phyloP scores from a whole-genome alignment of 139 green algal species.

The Chlorella ohadii region DNA sequence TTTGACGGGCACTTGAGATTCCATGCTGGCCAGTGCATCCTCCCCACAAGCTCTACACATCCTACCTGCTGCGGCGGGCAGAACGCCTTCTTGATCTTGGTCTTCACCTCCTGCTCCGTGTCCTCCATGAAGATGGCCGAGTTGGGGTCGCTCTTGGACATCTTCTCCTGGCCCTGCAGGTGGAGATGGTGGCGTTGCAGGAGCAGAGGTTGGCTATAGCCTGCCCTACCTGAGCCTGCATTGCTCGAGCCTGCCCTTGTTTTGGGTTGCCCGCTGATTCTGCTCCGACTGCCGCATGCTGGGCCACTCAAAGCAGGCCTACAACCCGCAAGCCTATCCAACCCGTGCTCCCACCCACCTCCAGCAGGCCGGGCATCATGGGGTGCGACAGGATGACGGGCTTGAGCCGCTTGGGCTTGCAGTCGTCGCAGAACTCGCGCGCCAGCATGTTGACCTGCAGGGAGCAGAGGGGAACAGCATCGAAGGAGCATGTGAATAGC shows the following conservation, averaged over 20 bases:
- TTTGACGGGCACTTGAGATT: no score
- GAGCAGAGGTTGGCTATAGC: neutral
- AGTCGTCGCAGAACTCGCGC: slow-evolving; percentile 94
- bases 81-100: slow-evolving; percentile 99
- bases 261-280: no score
- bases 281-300: no score
- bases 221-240: no score
- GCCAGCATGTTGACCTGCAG: slow-evolving; percentile 92
- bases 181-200: neutral
- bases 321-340: no score
- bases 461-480: no score
- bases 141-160: slow-evolving; percentile 98
- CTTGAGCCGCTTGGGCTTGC: slow-evolving; percentile 92
- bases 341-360: slow-evolving; percentile 59
- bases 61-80: slow-evolving; percentile 80
- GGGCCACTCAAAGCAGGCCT: no score
- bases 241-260: no score
- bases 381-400: slow-evolving; percentile 96
- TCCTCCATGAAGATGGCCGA: slow-evolving; percentile 99
- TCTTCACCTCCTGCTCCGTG: slow-evolving; percentile 89
- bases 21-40: no score
- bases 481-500: no score
- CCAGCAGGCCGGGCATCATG: slow-evolving; percentile 94
- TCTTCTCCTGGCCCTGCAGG: slow-evolving; percentile 98
- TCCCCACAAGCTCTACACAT: no score